Evolutionary conservation across 2,329 filamentous ascomycete species (phyloP).

Genomic region (Neocatenulostroma microsporum): DNA sequence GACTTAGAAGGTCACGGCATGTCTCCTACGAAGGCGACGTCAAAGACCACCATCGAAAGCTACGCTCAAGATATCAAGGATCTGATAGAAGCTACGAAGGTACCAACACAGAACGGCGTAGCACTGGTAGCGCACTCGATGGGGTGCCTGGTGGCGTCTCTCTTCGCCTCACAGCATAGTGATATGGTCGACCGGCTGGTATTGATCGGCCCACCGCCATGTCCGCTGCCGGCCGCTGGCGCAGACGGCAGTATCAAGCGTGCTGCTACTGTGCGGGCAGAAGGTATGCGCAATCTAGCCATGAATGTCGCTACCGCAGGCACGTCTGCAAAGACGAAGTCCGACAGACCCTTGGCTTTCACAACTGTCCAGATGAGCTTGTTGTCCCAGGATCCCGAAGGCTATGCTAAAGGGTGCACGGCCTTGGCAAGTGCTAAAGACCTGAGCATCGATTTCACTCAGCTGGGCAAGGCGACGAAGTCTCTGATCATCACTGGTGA

Average conservation of each 20-base stretch:
- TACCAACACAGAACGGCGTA: slow-evolving; percentile 22
- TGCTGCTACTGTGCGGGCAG: slow-evolving; percentile 35
- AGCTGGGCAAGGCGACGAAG: slow-evolving; percentile 23
- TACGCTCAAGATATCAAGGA: slow-evolving; percentile 34
- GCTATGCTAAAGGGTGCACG: slow-evolving; percentile 48
- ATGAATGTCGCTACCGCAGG: slow-evolving; percentile 33
- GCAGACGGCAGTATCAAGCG: slow-evolving; percentile 26
- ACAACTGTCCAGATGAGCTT: slow-evolving; percentile 40
- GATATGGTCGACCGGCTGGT: slow-evolving; percentile 39
- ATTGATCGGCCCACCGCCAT: slow-evolving; percentile 42
- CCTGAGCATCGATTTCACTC: slow-evolving; percentile 26
- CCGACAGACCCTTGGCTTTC: slow-evolving; percentile 34
- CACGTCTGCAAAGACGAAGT: slow-evolving; percentile 33
- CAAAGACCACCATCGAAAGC: slow-evolving; percentile 36
- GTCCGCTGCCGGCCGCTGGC: slow-evolving; percentile 36
- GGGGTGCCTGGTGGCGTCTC: slow-evolving; percentile 43
- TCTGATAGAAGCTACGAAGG: slow-evolving; percentile 31
- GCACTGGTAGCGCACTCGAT: slow-evolving; percentile 47
- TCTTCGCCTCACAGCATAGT: slow-evolving; percentile 36
- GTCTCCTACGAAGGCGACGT: slow-evolving; percentile 44
- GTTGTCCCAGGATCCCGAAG: slow-evolving; percentile 44
- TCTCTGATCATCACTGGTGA: slow-evolving; percentile 40
- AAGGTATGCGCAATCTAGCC: slow-evolving; percentile 40
- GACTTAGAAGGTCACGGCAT: slow-evolving; percentile 52
- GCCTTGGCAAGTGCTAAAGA: slow-evolving; percentile 39